Conservation (phyloP, 805 yeast species). For the Myxozyma lipomycoides region DNA sequence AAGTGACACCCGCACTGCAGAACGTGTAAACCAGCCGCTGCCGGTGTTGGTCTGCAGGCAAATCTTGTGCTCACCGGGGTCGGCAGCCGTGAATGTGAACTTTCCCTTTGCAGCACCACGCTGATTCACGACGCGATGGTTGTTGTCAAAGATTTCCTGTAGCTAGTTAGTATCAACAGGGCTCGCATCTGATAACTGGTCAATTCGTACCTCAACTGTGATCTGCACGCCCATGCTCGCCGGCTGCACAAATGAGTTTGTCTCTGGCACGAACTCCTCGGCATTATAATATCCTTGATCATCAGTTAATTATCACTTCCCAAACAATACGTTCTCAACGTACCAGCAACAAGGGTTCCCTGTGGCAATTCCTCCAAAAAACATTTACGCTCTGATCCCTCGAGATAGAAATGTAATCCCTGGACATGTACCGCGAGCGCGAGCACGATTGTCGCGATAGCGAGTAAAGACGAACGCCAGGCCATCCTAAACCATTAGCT, state of each 20-base stretch:
- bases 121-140: constrained; percentile 73
- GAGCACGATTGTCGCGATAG: constrained; percentile 12
- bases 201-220: constrained; percentile 54
- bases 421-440: constrained; percentile 28
- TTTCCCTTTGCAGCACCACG: constrained; percentile 57
- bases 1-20: constrained; percentile 61
- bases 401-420: constrained; percentile 74
- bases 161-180: constrained; percentile 26
- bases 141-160: constrained; percentile 72
- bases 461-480: not conserved
- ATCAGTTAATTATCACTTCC: not conserved
- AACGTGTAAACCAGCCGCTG: constrained; percentile 60
- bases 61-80: constrained; percentile 78
- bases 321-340: constrained; percentile 17
- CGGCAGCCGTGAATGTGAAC: constrained; percentile 77
- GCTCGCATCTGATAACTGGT: not conserved
- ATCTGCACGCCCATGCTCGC: constrained; percentile 55
- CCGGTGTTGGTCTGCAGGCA: constrained; percentile 58
- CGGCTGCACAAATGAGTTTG: constrained; percentile 51
- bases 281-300: constrained; percentile 53
- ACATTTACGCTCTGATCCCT: constrained; percentile 73
- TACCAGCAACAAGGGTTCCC: constrained; percentile 76
- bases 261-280: constrained; percentile 51
- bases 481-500: no score
- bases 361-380: constrained; percentile 76